Evolutionary conservation across 2,329 filamentous ascomycete genomes (phyloP), one percentile per base, ranked within the genome.

Genomic region (Phaeoacremonium minimum): DNA sequence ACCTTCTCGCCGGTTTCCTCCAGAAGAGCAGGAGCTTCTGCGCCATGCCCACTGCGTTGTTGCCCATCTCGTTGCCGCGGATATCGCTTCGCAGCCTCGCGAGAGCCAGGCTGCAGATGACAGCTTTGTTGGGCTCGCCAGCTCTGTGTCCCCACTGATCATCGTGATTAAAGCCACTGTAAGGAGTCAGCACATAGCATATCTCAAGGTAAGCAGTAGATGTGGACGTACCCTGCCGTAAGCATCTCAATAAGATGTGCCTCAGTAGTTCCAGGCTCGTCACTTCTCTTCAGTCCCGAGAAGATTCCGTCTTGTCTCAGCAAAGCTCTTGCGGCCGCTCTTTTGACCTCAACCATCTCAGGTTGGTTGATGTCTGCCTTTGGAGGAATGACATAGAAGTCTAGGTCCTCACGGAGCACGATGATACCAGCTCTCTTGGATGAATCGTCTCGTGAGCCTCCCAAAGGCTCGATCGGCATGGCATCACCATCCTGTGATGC

Each of bases 181-280:
- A 11, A 19, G 15, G 6, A 32, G 26, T 43, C 18, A 38, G 42
- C 13, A 33, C 15, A 18, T 48, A 48, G 49, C 50, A 45, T 20
- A 34, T 28, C 20, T 30, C 31, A 38, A 20, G 3, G 18, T 13
- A 15, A 33, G 19, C 8, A 33, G 8, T 20, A n/a, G 14, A 5
- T 28, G 5, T 32, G 9, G 18, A 69, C 84, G 66, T 73, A 97
- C 91, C 91, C 93, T 56, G 93, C 93, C 37, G 93, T 98, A 63
- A 98, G 66, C 93, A 98, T 98, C 69, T 98, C 93, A 53, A 98
- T 98, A 28, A 98, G 73, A 69, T 98, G 93, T 49, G 95, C 93
- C 64, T 98, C 93, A 0, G 93, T 98, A 14, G 91, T 96, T 15
- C 93, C 93, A 14, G 87, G 83, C 64, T 98, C 93, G 50, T 98